Evolutionary conservation across 441 rosid genomes (phyloP).

Genomic region (Pelargonium fulgidum): DNA sequence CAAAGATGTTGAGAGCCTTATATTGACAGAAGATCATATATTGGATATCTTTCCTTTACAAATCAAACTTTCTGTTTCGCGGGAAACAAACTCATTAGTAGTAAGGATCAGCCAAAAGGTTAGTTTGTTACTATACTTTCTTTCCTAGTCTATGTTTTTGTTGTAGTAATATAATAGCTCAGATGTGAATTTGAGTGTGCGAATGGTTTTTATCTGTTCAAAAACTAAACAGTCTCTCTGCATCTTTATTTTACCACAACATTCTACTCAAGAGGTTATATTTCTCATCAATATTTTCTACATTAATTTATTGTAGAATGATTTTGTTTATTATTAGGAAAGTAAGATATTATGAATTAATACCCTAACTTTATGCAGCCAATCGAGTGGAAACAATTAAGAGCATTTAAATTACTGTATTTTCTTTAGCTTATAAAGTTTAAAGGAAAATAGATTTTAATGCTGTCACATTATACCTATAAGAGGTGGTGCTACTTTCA

Average conservation of each 20-base stretch:
- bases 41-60: conserved; percentile 88
- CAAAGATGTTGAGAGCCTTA: conserved; percentile 54
- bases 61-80: conserved; percentile 61
- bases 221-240: conserved; percentile 13
- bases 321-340: background rate
- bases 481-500: background rate
- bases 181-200: background rate
- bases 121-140: conserved; percentile 14
- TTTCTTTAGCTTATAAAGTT: background rate
- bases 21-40: conserved; percentile 76
- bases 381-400: background rate
- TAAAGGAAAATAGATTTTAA: background rate
- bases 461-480: background rate
- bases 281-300: background rate
- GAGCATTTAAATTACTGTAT: background rate
- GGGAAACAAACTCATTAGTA: conserved; percentile 58
- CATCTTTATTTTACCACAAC: conserved; percentile 1
- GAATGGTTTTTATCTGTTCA: background rate
- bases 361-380: background rate
- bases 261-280: background rate
- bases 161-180: background rate
- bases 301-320: background rate
- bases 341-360: background rate
- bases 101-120: conserved; percentile 91
- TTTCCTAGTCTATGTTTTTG: conserved; percentile 12